phyloP scores from a whole-genome alignment of 2,329 filamentous ascomycete genomes.

The Neopestalotiopsis clavispora region DNA sequence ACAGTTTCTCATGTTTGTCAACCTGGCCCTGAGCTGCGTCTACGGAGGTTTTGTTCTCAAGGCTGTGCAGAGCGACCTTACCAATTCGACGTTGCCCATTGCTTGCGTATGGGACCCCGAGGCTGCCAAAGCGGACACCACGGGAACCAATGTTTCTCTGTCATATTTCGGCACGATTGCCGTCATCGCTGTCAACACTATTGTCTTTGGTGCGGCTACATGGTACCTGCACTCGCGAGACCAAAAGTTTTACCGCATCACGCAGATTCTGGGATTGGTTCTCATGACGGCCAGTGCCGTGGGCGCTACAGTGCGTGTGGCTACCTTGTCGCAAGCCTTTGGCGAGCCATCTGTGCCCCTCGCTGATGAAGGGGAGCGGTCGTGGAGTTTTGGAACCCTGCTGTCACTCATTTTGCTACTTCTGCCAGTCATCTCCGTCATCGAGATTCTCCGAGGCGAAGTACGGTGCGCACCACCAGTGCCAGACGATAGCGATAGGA shows the following conservation, averaged over 20 bases:
- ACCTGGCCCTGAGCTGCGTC: slow-evolving; percentile 61
- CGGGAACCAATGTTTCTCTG: slow-evolving; percentile 46
- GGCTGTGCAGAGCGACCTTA: slow-evolving; percentile 56
- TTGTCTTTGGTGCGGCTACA: slow-evolving; percentile 63
- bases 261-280: slow-evolving; percentile 58
- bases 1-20: slow-evolving; percentile 69
- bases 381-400: slow-evolving; percentile 68
- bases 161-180: slow-evolving; percentile 65
- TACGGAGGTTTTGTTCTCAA: slow-evolving; percentile 62
- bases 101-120: slow-evolving; percentile 62
- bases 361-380: slow-evolving; percentile 56
- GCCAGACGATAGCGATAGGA: slow-evolving; percentile 18
- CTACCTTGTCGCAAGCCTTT: slow-evolving; percentile 65
- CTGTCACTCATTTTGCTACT: slow-evolving; percentile 63
- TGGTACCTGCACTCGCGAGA: slow-evolving; percentile 67
- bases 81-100: slow-evolving; percentile 60
- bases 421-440: slow-evolving; percentile 62
- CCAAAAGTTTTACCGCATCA: slow-evolving; percentile 57
- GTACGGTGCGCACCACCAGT: slow-evolving; percentile 37
- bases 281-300: slow-evolving; percentile 63
- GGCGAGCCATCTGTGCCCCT: slow-evolving; percentile 55
- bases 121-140: slow-evolving; percentile 30
- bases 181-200: slow-evolving; percentile 62
- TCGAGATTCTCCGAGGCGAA: slow-evolving; percentile 62
- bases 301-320: slow-evolving; percentile 61